Evolutionary conservation across 169 alveolate species (phyloP).

Genomic region (Plasmodium yoelii): DNA sequence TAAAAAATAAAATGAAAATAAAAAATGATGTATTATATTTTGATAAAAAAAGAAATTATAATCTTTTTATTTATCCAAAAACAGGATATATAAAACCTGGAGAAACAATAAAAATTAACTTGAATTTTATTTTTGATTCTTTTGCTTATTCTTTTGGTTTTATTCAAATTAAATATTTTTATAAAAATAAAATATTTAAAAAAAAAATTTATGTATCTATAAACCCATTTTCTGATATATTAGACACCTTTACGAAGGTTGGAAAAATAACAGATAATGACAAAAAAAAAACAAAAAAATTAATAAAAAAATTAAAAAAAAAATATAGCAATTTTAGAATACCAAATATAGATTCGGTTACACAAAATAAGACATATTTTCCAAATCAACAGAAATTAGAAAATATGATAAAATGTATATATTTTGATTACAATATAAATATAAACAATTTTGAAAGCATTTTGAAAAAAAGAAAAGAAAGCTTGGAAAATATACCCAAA

Average conservation of each 20-base stretch:
- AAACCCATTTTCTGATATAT: slow-evolving; percentile 4
- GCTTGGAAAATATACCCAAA: too few species aligned
- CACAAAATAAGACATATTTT: background rate
- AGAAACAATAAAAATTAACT: slow-evolving; percentile 3
- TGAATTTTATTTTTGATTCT: slow-evolving; percentile 30
- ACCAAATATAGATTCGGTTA: too few species aligned
- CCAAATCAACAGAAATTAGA: background rate
- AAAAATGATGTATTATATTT: slow-evolving; percentile 46
- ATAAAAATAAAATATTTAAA: slow-evolving; percentile 2
- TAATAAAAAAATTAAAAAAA: too few species aligned
- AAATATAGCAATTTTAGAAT: too few species aligned
- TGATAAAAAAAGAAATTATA: slow-evolving; percentile 21
- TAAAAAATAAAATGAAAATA: slow-evolving; percentile 18
- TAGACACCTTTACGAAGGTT: too few species aligned
- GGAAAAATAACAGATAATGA: background rate
- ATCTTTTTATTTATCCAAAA: slow-evolving; percentile 34
- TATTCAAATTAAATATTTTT: slow-evolving; percentile 24
- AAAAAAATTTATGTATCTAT: slow-evolving; percentile 8
- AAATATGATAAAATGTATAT: too few species aligned
- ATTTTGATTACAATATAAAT: too few species aligned
- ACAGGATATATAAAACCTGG: slow-evolving; percentile 49
- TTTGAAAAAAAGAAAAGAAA: too few species aligned
- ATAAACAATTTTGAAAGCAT: too few species aligned
- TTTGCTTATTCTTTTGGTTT: slow-evolving; percentile 58
- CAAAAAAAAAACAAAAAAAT: too few species aligned